Evolutionary conservation across 169 alveolate genomes (phyloP).

Genomic region (Eimeria necatrix): DNA sequence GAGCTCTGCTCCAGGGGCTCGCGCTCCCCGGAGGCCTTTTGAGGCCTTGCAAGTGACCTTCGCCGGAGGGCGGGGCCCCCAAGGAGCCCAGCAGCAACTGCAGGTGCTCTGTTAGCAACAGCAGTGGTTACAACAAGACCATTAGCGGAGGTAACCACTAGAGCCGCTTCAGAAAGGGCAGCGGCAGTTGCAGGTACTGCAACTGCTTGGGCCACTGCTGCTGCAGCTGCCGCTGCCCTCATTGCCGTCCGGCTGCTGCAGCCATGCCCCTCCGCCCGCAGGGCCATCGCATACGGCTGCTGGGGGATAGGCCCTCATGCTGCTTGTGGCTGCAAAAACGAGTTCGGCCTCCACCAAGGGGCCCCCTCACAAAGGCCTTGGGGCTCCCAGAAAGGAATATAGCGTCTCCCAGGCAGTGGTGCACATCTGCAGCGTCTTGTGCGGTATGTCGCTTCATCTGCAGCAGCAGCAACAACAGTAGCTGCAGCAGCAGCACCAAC

Average conservation of each 20-base stretch:
- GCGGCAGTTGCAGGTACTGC: background rate
- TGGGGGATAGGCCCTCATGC: background rate
- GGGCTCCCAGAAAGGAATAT: background rate
- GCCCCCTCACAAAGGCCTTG: background rate
- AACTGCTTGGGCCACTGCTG: background rate
- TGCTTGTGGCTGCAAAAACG: background rate
- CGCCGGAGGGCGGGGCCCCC: too few species aligned
- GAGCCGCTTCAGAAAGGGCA: background rate
- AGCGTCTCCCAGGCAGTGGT: background rate
- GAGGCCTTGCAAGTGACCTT: too few species aligned
- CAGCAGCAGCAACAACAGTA: conserved; percentile 11
- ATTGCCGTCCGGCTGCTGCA: background rate
- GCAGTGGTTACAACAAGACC: background rate
- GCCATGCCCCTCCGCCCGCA: background rate
- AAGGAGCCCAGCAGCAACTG: background rate
- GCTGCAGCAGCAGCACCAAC: background rate
- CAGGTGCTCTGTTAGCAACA: background rate
- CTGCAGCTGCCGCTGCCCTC: background rate
- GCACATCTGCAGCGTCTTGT: background rate
- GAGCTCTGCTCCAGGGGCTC: too few species aligned
- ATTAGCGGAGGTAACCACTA: background rate
- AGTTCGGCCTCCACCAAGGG: background rate
- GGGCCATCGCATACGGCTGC: background rate
- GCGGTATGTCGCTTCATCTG: background rate
- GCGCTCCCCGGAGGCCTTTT: too few species aligned